Conservation (phyloP, 1,284 basidiomycete species). For the Ustilago cynodontis region DNA sequence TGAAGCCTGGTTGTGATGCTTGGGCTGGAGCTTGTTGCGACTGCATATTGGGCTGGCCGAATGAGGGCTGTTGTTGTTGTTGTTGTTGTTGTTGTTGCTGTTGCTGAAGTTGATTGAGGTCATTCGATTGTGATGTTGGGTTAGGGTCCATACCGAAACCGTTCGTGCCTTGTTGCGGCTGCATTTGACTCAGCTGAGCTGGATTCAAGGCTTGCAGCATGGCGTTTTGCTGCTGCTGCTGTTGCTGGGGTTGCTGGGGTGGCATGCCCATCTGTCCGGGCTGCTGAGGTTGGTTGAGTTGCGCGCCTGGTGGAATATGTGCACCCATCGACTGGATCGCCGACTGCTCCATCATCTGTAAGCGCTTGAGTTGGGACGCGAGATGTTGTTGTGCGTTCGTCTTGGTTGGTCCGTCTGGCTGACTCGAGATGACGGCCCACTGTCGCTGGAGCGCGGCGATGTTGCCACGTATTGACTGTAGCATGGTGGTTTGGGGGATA, state of each 20-base stretch:
- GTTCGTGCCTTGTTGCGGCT: slow-evolving; percentile 29
- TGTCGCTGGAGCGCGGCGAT: slow-evolving; percentile 62
- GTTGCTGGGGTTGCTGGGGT: slow-evolving; percentile 19
- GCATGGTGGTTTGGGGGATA: slow-evolving; percentile 9
- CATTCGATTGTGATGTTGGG: slow-evolving; percentile 22
- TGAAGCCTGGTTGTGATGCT: slow-evolving; percentile 35
- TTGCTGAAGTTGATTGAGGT: slow-evolving; percentile 15
- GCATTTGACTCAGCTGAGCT: slow-evolving; percentile 28
- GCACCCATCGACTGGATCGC: slow-evolving; percentile 43
- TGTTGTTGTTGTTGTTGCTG: slow-evolving; percentile 21
- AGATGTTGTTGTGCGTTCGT: slow-evolving; percentile 57
- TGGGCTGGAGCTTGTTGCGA: slow-evolving; percentile 34
- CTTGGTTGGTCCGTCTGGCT: slow-evolving; percentile 62
- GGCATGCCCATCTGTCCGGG: slow-evolving; percentile 25
- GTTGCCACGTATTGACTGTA: slow-evolving; percentile 57
- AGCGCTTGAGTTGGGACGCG: slow-evolving; percentile 55
- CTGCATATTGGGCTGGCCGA: slow-evolving; percentile 33
- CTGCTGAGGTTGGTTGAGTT: slow-evolving; percentile 39
- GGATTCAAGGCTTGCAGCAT: slow-evolving; percentile 35
- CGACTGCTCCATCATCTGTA: slow-evolving; percentile 56
- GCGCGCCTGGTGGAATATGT: slow-evolving; percentile 44
- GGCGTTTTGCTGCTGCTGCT: slow-evolving; percentile 21
- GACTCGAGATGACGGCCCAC: slow-evolving; percentile 58
- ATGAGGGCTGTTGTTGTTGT: slow-evolving; percentile 21
- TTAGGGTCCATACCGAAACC: slow-evolving; percentile 31